phyloP scores from a whole-genome alignment of 1,139 yeast genomes.

The Scheffersomyces illinoinensis region DNA sequence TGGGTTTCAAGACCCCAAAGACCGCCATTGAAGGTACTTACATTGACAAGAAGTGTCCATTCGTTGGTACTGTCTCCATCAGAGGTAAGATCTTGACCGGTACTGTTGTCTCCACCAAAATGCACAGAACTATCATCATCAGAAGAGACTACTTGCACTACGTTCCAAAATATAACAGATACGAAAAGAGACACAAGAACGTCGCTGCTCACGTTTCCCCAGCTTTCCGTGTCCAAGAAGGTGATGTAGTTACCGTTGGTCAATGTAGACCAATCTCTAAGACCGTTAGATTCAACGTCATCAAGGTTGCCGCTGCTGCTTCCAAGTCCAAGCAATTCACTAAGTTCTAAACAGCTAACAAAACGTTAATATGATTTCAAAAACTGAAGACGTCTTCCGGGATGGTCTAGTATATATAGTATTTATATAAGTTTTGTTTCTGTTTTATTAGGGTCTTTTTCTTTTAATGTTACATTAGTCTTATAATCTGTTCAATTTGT shows the following conservation, averaged over 20 bases:
- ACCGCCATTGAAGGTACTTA: constrained; percentile 97
- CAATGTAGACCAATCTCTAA: constrained; percentile 99
- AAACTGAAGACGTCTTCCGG: constrained; percentile 2
- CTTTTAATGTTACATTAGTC: constrained; percentile 27
- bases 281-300: constrained; percentile 99
- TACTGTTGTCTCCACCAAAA: constrained; percentile 99
- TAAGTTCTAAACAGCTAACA: constrained; percentile 69
- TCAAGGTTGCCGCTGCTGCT: constrained; percentile 89
- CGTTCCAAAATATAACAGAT: constrained; percentile 99
- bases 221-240: constrained; percentile 99
- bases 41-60: constrained; percentile 99
- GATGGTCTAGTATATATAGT: constrained; percentile 2
- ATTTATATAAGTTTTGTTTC: constrained; percentile 6
- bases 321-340: constrained; percentile 93
- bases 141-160: constrained; percentile 99
- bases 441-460: constrained; percentile 9
- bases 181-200: constrained; percentile 99
- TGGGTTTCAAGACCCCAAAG: constrained; percentile 99
- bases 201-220: constrained; percentile 99
- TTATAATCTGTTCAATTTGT: not conserved
- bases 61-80: constrained; percentile 94
- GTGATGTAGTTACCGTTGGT: constrained; percentile 99
- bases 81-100: constrained; percentile 99
- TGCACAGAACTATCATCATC: constrained; percentile 99
- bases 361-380: not conserved